Evolutionary conservation across 208 protist genomes (phyloP).

Genomic region (Trypanosomatidae sp.): DNA sequence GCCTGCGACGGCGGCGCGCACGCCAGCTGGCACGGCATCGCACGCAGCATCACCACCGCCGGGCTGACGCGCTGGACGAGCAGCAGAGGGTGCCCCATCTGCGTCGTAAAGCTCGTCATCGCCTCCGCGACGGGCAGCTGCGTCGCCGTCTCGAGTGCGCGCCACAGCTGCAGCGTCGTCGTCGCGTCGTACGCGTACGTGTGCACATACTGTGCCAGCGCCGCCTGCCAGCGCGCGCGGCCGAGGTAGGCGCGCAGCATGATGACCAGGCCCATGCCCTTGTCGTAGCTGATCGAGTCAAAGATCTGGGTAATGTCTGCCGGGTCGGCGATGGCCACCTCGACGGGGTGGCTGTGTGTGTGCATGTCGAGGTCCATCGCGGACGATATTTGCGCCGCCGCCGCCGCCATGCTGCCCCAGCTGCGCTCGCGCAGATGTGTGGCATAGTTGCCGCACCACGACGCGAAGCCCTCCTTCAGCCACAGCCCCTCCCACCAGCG

Average conservation of each 20-base stretch:
- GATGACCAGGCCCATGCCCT: slow-evolving; percentile 89
- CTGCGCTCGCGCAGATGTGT: slow-evolving; percentile 61
- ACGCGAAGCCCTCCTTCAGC: slow-evolving; percentile 99
- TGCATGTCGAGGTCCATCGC: slow-evolving; percentile 87
- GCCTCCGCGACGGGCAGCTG: slow-evolving; percentile 67
- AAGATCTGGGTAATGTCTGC: slow-evolving; percentile 96
- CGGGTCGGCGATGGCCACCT: slow-evolving; percentile 88
- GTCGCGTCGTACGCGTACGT: slow-evolving; percentile 88
- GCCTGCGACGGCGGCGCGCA: slow-evolving; percentile 7
- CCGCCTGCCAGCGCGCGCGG: slow-evolving; percentile 69
- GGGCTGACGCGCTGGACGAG: slow-evolving; percentile 21
- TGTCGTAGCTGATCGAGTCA: slow-evolving; percentile 94
- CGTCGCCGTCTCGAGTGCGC: slow-evolving; percentile 74
- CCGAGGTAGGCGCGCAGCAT: slow-evolving; percentile 91
- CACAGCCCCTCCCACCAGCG: slow-evolving; percentile 98
- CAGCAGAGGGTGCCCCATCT: slow-evolving; percentile 90
- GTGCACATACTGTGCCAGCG: slow-evolving; percentile 88
- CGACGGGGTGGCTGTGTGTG: slow-evolving; percentile 91
- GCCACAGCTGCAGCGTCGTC: slow-evolving; percentile 92
- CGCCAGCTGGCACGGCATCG: slow-evolving; percentile 58
- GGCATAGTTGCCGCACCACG: slow-evolving; percentile 89
- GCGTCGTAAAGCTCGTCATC: slow-evolving; percentile 88
- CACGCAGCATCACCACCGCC: slow-evolving; percentile 23
- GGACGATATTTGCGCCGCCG: slow-evolving; percentile 24
- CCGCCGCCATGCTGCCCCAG: slow-evolving; percentile 84